Percentiles rank a stretch among this genome's conserved stretches.
These are phyloP conservation scores for Diaporthe citriasiana DNA, from an alignment of 2,329 filamentous ascomycete genomes.

Conservation along the genomic window DNA sequence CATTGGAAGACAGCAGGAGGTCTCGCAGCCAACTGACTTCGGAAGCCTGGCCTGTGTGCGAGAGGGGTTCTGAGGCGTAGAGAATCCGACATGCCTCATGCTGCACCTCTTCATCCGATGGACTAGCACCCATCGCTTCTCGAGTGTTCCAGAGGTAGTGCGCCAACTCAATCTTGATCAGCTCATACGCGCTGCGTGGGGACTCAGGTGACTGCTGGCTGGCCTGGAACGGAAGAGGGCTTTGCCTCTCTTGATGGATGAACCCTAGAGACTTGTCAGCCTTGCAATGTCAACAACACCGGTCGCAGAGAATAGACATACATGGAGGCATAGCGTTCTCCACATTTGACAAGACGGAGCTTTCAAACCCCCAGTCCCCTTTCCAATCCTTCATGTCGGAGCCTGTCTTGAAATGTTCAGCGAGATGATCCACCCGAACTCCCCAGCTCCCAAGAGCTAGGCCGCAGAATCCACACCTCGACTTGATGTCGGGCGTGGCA, in stretches of 20 bases:
- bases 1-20: slow-evolving; percentile 65
- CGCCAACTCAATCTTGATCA: slow-evolving; percentile 70
- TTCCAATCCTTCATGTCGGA: slow-evolving; percentile 78
- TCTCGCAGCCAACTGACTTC: slow-evolving; percentile 70
- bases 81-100: slow-evolving; percentile 72
- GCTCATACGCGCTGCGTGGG: slow-evolving; percentile 71
- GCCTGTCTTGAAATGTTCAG: slow-evolving; percentile 77
- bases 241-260: slow-evolving; percentile 73
- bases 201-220: slow-evolving; percentile 59
- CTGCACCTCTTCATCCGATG: slow-evolving; percentile 67
- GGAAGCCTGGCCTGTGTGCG: slow-evolving; percentile 55
- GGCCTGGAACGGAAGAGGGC: slow-evolving; percentile 67
- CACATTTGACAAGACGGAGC: slow-evolving; percentile 71
- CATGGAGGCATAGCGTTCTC: slow-evolving; percentile 77
- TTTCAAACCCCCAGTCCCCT: slow-evolving; percentile 78
- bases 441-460: slow-evolving; percentile 74
- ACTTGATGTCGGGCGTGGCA: slow-evolving; percentile 71
- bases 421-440: slow-evolving; percentile 72
- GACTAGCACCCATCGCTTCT: slow-evolving; percentile 56
- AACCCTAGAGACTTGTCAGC: slow-evolving; percentile 62
- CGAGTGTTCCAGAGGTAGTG: slow-evolving; percentile 64
- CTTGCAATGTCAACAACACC: neutral
- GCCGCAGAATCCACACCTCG: slow-evolving; percentile 76
- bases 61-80: slow-evolving; percentile 66
- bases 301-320: slow-evolving; percentile 58